A percentile compares a stretch with the other conserved stretches of the same genome.
Conservation (phyloP, 495 filamentous ascomycete genomes). For the Podospora pseudoanserina region DNA sequence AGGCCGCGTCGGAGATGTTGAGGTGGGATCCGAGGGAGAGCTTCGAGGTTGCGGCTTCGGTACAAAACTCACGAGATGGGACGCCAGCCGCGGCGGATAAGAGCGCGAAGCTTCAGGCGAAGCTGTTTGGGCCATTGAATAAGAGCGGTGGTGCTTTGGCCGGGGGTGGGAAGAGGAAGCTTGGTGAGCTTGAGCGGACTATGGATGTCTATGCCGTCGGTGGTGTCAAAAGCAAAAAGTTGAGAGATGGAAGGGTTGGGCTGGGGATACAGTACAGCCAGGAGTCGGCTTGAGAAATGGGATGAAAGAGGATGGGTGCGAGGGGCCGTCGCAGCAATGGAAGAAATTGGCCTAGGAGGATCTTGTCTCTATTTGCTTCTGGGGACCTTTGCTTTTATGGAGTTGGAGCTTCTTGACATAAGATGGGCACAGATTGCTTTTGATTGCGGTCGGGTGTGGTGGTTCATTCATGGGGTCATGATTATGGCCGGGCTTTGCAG, state of each 20-base stretch:
- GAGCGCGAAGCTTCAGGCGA: constrained; percentile 56
- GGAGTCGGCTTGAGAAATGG: constrained; percentile 23
- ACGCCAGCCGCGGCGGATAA: constrained; percentile 44
- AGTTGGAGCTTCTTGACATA: neutral
- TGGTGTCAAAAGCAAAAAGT: constrained; percentile 56
- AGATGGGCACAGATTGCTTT: neutral
- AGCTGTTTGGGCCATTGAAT: constrained; percentile 64
- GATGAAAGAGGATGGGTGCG: neutral
- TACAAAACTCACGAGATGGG: constrained; percentile 39
- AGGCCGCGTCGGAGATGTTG: constrained; percentile 55
- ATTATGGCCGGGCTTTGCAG: neutral
- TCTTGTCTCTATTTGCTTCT: neutral
- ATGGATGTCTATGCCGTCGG: constrained; percentile 29
- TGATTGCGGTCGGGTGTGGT: neutral
- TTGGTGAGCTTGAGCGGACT: constrained; percentile 42
- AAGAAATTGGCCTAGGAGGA: neutral
- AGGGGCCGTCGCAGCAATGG: neutral
- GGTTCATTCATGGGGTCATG: neutral
- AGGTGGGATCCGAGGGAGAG: constrained; percentile 50
- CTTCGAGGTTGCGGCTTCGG: constrained; percentile 45
- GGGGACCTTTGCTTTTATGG: neutral
- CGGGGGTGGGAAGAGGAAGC: constrained; percentile 55
- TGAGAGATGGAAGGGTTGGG: constrained; percentile 54
- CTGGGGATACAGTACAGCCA: constrained; percentile 58
- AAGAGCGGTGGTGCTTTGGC: constrained; percentile 47